These are phyloP conservation scores for Trichoderma orchidacearum DNA, from an alignment of 495 filamentous ascomycete species.

Conservation along the genomic window DNA sequence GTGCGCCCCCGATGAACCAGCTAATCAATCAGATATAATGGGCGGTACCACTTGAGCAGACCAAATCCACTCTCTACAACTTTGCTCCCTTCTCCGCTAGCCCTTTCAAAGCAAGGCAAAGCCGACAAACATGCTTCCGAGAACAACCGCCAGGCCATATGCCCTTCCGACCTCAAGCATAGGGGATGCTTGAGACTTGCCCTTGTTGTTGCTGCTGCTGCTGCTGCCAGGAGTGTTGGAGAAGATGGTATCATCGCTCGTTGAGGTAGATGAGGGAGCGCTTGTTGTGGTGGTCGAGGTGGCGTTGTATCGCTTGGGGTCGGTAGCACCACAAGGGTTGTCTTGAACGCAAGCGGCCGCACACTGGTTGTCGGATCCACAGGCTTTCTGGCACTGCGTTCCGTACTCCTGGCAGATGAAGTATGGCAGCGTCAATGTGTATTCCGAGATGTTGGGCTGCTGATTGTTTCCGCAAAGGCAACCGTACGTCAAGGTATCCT, in stretches of 20 bases:
- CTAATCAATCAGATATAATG: not conserved
- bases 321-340: constrained; percentile 70
- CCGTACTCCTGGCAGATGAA: constrained; percentile 63
- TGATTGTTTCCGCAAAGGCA: constrained; percentile 66
- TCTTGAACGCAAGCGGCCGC: constrained; percentile 48
- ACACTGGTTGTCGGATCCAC: constrained; percentile 46
- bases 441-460: constrained; percentile 66
- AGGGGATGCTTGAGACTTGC: constrained; percentile 19
- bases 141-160: constrained; percentile 42
- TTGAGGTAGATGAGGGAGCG: constrained; percentile 18
- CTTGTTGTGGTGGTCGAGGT: constrained; percentile 32
- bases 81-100: not conserved
- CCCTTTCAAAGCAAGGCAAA: constrained; percentile 45
- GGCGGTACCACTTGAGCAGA: not conserved
- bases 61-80: not conserved
- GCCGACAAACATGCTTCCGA: constrained; percentile 47
- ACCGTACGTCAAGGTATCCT: constrained; percentile 54
- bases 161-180: constrained; percentile 36
- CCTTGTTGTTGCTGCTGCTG: constrained; percentile 17
- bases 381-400: constrained; percentile 53
- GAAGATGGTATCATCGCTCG: constrained; percentile 21
- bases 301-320: constrained; percentile 47
- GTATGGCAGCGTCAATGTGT: constrained; percentile 77
- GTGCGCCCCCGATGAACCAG: not conserved
- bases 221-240: constrained; percentile 36